A percentile compares a stretch with the other conserved stretches of the same genome.
phyloP scores from a whole-genome alignment of 2,329 filamentous ascomycete species.

The Bipolaris oryzae region DNA sequence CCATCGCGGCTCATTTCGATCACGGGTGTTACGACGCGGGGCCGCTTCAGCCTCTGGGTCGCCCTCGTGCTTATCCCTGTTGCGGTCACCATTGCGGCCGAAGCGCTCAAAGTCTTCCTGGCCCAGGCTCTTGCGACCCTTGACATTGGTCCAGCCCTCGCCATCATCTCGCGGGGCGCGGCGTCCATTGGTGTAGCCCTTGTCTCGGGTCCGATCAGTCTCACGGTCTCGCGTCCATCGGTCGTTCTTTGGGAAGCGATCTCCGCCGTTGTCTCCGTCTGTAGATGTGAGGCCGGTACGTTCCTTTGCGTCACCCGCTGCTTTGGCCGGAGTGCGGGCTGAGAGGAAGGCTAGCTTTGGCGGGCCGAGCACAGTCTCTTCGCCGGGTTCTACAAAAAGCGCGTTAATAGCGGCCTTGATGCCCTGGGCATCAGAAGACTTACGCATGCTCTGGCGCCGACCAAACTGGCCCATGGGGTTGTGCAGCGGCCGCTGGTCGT shows the following conservation, averaged over 20 bases:
- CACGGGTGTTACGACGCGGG: conserved; percentile 67
- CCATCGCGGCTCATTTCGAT: conserved; percentile 75
- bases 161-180: conserved; percentile 58
- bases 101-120: conserved; percentile 75
- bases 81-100: conserved; percentile 59
- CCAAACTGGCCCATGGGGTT: conserved; percentile 48
- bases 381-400: conserved; percentile 60
- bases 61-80: conserved; percentile 57
- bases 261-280: conserved; percentile 49
- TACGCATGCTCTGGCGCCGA: conserved; percentile 50
- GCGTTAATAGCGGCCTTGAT: conserved; percentile 39
- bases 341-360: conserved; percentile 84
- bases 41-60: conserved; percentile 53
- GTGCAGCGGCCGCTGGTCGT: conserved; percentile 38
- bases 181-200: conserved; percentile 48
- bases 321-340: conserved; percentile 58
- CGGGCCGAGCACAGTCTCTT: conserved; percentile 85
- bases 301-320: conserved; percentile 46
- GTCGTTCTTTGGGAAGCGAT: conserved; percentile 45
- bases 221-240: conserved; percentile 54
- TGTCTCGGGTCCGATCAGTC: conserved; percentile 45
- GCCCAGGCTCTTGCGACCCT: conserved; percentile 75
- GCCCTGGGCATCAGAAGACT: conserved; percentile 57
- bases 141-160: conserved; percentile 77
- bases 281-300: conserved; percentile 41